Percentiles rank a stretch among this genome's conserved stretches.
phyloP scores from a whole-genome alignment of 352 stramenopile genomes.

The Peronospora tabacina region DNA sequence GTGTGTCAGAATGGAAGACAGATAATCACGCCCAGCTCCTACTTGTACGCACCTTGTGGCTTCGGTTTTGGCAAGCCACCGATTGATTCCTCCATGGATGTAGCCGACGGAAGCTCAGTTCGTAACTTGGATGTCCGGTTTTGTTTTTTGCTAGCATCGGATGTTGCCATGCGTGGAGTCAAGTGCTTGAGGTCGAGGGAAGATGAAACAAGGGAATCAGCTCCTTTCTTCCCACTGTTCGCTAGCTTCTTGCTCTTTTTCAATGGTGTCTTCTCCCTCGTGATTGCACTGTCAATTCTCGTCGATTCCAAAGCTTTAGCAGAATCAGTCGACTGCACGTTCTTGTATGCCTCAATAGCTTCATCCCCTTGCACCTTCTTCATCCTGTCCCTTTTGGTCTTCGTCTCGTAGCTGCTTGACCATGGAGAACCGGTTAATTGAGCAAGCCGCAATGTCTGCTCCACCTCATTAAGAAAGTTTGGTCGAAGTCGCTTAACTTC shows the following conservation, averaged over 20 bases:
- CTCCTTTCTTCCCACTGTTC: conserved; percentile 2
- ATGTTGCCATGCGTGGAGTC: conserved; percentile 24
- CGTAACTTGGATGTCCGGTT: conserved; percentile 22
- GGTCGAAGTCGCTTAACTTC: conserved; percentile 40
- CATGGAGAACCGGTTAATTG: conserved; percentile 38
- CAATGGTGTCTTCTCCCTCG: conserved; percentile 10
- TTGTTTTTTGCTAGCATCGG: conserved; percentile 40
- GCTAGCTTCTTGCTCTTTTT: conserved; percentile 40
- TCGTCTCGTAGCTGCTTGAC: conserved; percentile 5
- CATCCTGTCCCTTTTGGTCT: conserved; percentile 12
- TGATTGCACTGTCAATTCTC: conserved; percentile 2
- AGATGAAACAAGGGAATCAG: conserved; percentile 41
- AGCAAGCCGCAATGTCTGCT: conserved; percentile 51
- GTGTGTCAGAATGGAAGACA: conserved; percentile 3
- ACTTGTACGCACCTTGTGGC: conserved; percentile 17
- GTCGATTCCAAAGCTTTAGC: not conserved
- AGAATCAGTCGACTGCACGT: conserved; percentile 7
- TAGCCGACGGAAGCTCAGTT: conserved; percentile 13
- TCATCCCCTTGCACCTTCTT: conserved; percentile 9
- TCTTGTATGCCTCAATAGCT: not conserved
- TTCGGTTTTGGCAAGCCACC: conserved; percentile 10
- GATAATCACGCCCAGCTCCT: not conserved
- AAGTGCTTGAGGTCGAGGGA: conserved; percentile 37
- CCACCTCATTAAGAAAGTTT: conserved; percentile 53
- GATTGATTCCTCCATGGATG: conserved; percentile 20